Evolutionary conservation across 1,284 basidiomycete species (phyloP).

Genomic region (Exobasidium cylindrosporum): DNA sequence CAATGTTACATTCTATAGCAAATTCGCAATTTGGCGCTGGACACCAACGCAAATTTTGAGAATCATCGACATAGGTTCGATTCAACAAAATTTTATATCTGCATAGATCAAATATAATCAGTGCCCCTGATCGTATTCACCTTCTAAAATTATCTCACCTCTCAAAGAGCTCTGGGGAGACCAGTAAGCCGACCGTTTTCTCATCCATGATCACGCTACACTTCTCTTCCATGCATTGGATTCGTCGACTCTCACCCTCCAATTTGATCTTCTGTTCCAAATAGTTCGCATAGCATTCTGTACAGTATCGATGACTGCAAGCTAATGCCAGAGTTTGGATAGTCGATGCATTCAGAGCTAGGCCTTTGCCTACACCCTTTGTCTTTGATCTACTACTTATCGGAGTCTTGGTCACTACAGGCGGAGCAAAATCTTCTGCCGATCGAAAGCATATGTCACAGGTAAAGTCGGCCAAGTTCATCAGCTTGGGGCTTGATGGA

Average conservation of each 20-base stretch:
- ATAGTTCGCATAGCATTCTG: slow-evolving; percentile 81
- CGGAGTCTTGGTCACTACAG: slow-evolving; percentile 11
- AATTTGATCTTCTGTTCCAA: slow-evolving; percentile 78
- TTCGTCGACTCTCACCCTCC: slow-evolving; percentile 76
- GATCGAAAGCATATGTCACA: slow-evolving; percentile 50
- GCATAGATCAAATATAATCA: slow-evolving; percentile 12
- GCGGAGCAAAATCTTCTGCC: slow-evolving; percentile 33
- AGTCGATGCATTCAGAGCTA: background rate
- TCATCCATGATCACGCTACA: slow-evolving; percentile 70
- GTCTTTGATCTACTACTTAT: slow-evolving; percentile 44
- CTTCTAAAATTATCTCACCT: slow-evolving; percentile 10
- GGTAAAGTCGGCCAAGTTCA: slow-evolving; percentile 36
- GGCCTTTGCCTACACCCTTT: background rate
- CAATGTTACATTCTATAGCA: slow-evolving; percentile 80
- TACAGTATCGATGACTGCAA: slow-evolving; percentile 52
- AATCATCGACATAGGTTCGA: slow-evolving; percentile 84
- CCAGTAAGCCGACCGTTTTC: slow-evolving; percentile 38
- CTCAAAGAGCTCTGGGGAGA: slow-evolving; percentile 10
- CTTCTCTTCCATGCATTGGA: slow-evolving; percentile 89
- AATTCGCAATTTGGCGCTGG: slow-evolving; percentile 68
- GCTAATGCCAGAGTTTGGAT: slow-evolving; percentile 47
- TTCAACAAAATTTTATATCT: slow-evolving; percentile 84
- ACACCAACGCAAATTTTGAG: slow-evolving; percentile 82
- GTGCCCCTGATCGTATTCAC: background rate
- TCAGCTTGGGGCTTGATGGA: slow-evolving; percentile 29